These are phyloP conservation scores for Pestalotiopsis sp. DNA, from an alignment of 2,329 filamentous ascomycete genomes.

Conservation along the genomic window DNA sequence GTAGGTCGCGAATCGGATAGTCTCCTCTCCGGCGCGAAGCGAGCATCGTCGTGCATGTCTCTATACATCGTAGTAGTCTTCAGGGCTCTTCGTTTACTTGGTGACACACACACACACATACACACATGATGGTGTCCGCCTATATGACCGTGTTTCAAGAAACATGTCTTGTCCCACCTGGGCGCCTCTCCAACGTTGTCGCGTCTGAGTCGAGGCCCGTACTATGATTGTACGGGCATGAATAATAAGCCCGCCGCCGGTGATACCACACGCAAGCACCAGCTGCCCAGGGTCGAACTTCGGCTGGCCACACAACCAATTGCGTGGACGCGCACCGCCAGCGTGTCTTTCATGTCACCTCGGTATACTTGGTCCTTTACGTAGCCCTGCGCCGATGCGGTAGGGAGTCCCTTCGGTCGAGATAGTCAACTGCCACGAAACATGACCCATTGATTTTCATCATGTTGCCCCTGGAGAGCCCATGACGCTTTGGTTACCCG, in stretches of 20 bases:
- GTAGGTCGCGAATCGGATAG: slow-evolving; percentile 25
- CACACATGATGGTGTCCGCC: slow-evolving; percentile 21
- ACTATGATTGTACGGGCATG: slow-evolving; percentile 11
- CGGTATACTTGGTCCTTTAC: background rate
- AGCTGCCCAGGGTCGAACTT: slow-evolving; percentile 26
- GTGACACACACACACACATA: slow-evolving; percentile 27
- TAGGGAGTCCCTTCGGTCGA: background rate
- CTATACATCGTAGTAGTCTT: background rate
- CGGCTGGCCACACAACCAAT: slow-evolving; percentile 33
- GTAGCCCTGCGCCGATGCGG: background rate
- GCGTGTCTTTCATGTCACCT: slow-evolving; percentile 18
- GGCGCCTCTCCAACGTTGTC: slow-evolving; percentile 23
- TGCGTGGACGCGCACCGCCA: slow-evolving; percentile 23
- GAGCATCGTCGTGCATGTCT: background rate
- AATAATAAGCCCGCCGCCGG: slow-evolving; percentile 25
- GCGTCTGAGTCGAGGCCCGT: slow-evolving; percentile 17
- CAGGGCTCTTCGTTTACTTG: slow-evolving; percentile 21
- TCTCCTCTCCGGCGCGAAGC: slow-evolving; percentile 22
- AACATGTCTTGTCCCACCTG: slow-evolving; percentile 26
- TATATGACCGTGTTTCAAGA: slow-evolving; percentile 23
- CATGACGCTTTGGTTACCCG: background rate
- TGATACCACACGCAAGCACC: slow-evolving; percentile 25
- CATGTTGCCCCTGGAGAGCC: background rate
- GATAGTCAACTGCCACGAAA: background rate
- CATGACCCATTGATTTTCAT: background rate